Base-by-base conservation (phyloP, 257 asterid species). In the Datura wrightii region DNA sequence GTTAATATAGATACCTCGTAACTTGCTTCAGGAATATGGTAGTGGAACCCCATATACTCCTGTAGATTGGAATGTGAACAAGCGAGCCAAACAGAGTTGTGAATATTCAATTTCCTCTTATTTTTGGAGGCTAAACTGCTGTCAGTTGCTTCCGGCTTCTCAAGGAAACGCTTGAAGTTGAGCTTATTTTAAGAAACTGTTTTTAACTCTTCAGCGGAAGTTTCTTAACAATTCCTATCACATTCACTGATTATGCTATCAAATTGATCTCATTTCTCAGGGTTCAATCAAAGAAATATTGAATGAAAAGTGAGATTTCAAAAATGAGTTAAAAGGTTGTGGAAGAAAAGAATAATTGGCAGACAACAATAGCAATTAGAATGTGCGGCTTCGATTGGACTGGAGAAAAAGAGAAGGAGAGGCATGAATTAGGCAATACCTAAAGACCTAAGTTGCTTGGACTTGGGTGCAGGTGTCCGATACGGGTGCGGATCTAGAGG, bases 1-100 rank as follows among this genome's bases (percentile, higher is more conserved):
- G 58, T 48, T 44, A 24, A 46, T 72, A 39, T 6, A 44, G 56
- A 48, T 72, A 46, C 80, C 80, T 46, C 2, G 1, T 46, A 72
- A 10, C 39, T 72, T 72, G n/a, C 80, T 46, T 72, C 58, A 72
- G 80, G 82, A 76, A 48, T 74, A 74, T 50, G 62, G 31, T 14
- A 31, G 14, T 76, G 44, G 59, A 46, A 50, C 62, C 6, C 62
- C 6, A 52, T 54, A 76, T 76, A 48, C 46, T 76, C 46, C 31
- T 76, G 8, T 76, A 76, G 19, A 52, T 48, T 50, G 82, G 62
- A 50, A 52, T 15, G 44, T 76, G 82, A 31, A 50, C 60, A 50
- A 50, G 82, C 3, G 82, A 50, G 44, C 46, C 2, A 14, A 10
- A 50, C 46, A 31, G 19, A 48, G 60, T 50, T 74, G 13, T 74